These are phyloP conservation scores for Antitrichia curtipendula DNA, from an alignment of 225 moss, liverwort and hornwort genomes.

Conservation along the genomic window DNA sequence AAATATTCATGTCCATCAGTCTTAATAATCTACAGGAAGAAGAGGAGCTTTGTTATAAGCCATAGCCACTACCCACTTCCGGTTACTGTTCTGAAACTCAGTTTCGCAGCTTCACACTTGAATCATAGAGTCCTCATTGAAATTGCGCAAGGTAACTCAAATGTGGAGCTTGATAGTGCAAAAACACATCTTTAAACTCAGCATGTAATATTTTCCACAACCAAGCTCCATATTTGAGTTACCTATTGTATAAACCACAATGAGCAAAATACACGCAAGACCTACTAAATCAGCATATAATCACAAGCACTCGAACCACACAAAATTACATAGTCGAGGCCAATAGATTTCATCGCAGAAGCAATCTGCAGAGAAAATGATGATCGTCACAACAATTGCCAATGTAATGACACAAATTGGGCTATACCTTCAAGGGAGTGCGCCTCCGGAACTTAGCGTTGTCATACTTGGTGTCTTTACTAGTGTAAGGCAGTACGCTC, in stretches of 20 bases:
- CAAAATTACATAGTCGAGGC: background rate
- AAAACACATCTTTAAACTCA: background rate
- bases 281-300: background rate
- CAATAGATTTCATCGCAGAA: background rate
- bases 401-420: background rate
- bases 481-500: slow-evolving; percentile 30
- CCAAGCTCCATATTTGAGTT: background rate
- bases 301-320: background rate
- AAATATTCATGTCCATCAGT: background rate
- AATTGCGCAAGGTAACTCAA: background rate
- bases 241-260: background rate
- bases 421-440: slow-evolving; percentile 49
- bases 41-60: background rate
- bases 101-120: background rate
- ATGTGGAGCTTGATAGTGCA: background rate
- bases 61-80: background rate
- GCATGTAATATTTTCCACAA: background rate
- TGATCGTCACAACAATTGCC: background rate
- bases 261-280: background rate
- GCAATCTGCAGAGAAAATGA: background rate
- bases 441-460: slow-evolving; percentile 89
- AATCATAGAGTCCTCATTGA: background rate
- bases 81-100: background rate
- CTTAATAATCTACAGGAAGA: background rate
- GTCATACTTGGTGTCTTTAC: slow-evolving; percentile 44